Evolutionary conservation across 805 yeast genomes (phyloP).

Genomic region (Metschnikowia aberdeeniae): DNA sequence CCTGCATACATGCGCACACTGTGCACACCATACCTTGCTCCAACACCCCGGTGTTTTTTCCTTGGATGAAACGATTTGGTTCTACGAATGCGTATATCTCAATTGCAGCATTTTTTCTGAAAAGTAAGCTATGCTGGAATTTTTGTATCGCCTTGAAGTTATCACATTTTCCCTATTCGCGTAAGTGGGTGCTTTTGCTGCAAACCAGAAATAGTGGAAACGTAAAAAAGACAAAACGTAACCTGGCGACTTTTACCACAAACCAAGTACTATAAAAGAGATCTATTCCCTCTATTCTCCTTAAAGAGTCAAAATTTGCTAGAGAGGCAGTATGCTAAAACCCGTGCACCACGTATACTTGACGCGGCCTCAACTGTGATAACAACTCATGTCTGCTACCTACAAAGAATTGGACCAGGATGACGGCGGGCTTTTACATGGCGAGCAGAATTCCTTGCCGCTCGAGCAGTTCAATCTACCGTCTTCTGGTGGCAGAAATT

Average conservation of each 20-base stretch:
- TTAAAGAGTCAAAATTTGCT: background rate
- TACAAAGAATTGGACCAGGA: constrained; percentile 2
- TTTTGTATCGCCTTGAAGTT: too few relatives aligned
- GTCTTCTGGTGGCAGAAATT: background rate
- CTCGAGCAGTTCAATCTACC: background rate
- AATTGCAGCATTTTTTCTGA: too few relatives aligned
- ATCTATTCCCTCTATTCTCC: too few relatives aligned
- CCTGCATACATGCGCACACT: background rate
- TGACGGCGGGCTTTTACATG: background rate
- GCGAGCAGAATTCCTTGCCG: background rate
- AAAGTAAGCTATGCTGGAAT: too few relatives aligned
- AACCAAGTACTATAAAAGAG: too few relatives aligned
- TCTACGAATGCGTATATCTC: too few relatives aligned
- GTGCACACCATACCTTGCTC: background rate
- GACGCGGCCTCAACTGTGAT: background rate
- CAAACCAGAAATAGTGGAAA: too few relatives aligned
- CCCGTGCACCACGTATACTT: constrained; percentile 1
- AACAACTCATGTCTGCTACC: constrained; percentile 1
- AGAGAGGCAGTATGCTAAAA: background rate
- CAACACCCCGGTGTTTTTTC: background rate
- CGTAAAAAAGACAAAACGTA: too few relatives aligned
- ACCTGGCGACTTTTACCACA: too few relatives aligned
- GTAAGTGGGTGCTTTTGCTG: too few relatives aligned
- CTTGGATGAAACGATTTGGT: too few relatives aligned
- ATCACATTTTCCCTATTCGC: too few relatives aligned